Conservation (phyloP, 2,329 filamentous ascomycete species). For the Aspergillus felis region DNA sequence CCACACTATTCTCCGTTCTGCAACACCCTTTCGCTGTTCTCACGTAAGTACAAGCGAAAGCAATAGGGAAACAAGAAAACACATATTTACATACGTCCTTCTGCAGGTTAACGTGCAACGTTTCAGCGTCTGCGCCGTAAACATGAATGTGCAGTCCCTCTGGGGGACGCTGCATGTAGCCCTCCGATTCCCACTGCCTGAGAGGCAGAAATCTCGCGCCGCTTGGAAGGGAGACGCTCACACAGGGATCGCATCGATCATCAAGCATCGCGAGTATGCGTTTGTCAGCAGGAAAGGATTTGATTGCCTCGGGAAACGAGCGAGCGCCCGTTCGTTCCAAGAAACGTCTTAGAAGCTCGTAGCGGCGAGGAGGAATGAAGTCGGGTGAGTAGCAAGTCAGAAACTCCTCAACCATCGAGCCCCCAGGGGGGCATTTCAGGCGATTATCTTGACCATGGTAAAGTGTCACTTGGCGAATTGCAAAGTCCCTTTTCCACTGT, state of each 20-base stretch:
- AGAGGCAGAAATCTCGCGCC: not conserved
- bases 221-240: not conserved
- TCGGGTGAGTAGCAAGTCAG: too few relatives aligned
- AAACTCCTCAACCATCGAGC: too few relatives aligned
- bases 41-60: not conserved
- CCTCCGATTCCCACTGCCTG: conserved; percentile 7
- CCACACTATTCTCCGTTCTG: conserved; percentile 2
- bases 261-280: conserved; percentile 6
- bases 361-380: too few relatives aligned
- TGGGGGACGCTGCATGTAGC: conserved; percentile 5
- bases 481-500: too few relatives aligned
- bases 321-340: not conserved
- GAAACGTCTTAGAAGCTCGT: too few relatives aligned
- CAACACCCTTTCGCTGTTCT: conserved; percentile 1
- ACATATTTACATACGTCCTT: not conserved
- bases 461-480: too few relatives aligned
- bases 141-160: conserved; percentile 3
- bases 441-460: too few relatives aligned
- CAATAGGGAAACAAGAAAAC: not conserved
- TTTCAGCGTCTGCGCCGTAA: conserved; percentile 1
- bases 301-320: conserved; percentile 1
- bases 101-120: not conserved
- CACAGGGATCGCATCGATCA: conserved; percentile 8
- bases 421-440: too few relatives aligned
- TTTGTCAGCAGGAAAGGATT: not conserved